A percentile compares a stretch with the other conserved stretches of the same genome.
Evolutionary conservation across 495 filamentous ascomycete genomes (phyloP).

Genomic region (Podospora conica): DNA sequence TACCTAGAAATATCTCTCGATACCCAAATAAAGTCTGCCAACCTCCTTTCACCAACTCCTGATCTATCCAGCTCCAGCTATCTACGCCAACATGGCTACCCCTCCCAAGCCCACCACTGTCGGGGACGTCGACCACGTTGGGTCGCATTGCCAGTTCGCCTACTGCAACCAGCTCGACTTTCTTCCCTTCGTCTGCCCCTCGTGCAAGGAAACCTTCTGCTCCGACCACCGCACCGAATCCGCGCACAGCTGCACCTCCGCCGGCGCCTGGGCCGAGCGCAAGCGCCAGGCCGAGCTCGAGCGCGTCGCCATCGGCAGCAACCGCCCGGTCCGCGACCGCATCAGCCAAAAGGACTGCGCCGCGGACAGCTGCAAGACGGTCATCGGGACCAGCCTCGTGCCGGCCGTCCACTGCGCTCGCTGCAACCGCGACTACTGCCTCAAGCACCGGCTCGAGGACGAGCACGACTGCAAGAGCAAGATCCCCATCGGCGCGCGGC

Average conservation of each 20-base stretch:
- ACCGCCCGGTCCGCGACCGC: conserved; percentile 37
- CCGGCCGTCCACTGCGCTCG: conserved; percentile 73
- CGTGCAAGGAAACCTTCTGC: conserved; percentile 78
- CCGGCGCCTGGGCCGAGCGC: conserved; percentile 79
- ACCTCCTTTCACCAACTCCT: conserved; percentile 15
- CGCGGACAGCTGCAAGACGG: conserved; percentile 69
- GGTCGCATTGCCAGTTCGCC: conserved; percentile 81
- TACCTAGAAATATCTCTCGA: neutral
- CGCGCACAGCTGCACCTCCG: conserved; percentile 71
- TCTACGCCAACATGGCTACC: conserved; percentile 43
- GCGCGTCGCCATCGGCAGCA: conserved; percentile 39
- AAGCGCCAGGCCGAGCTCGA: conserved; percentile 51
- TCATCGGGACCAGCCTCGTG: conserved; percentile 70
- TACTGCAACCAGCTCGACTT: conserved; percentile 96
- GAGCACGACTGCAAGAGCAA: conserved; percentile 74
- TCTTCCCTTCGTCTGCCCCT: conserved; percentile 90
- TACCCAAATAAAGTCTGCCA: conserved; percentile 12
- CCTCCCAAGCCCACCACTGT: conserved; percentile 50
- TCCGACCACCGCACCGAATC: conserved; percentile 90
- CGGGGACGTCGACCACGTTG: conserved; percentile 75
- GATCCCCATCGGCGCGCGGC: conserved; percentile 61
- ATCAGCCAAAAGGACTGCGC: conserved; percentile 55
- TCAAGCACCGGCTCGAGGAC: conserved; percentile 82
- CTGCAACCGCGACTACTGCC: conserved; percentile 84
- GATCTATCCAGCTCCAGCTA: conserved; percentile 44